phyloP scores from a whole-genome alignment of 1,284 basidiomycete genomes.

The Ceraceosorus guamensis region DNA sequence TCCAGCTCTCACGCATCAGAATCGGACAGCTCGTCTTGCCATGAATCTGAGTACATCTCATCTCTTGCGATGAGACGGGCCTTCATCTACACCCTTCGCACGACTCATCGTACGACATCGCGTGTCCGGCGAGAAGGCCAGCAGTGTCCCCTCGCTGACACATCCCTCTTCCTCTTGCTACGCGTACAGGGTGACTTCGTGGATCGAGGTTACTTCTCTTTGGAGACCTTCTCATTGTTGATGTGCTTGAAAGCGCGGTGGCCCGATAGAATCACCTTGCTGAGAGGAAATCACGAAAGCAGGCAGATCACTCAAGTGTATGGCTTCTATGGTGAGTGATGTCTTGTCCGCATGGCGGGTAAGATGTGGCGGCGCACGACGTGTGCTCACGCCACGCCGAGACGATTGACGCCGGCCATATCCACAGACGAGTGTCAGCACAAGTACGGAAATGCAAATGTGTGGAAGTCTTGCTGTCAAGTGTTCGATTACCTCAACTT shows the following conservation, averaged over 20 bases:
- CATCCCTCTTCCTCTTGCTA: no score
- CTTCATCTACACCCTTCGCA: no score
- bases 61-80: no score
- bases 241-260: conserved; percentile 94
- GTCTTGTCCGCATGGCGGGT: conserved; percentile 86
- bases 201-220: conserved; percentile 83
- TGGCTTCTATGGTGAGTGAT: conserved; percentile 99
- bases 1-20: no score
- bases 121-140: no score
- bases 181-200: conserved; percentile 39
- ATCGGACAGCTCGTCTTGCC: no score
- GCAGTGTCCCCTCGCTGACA: no score
- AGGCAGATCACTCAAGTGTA: conserved; percentile 92
- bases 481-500: conserved; percentile 95
- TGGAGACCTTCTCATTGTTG: conserved; percentile 91
- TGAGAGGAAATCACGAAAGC: conserved; percentile 97
- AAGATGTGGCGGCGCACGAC: no score
- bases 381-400: no score
- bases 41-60: no score
- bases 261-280: conserved; percentile 92
- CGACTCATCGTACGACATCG: no score
- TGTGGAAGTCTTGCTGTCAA: conserved; percentile 97
- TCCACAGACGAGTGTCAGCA: conserved; percentile 69
- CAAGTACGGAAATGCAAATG: conserved; percentile 89
- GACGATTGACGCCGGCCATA: no score